Evolutionary conservation across 805 yeast genomes (phyloP).

Genomic region (Candida lessepsii): DNA sequence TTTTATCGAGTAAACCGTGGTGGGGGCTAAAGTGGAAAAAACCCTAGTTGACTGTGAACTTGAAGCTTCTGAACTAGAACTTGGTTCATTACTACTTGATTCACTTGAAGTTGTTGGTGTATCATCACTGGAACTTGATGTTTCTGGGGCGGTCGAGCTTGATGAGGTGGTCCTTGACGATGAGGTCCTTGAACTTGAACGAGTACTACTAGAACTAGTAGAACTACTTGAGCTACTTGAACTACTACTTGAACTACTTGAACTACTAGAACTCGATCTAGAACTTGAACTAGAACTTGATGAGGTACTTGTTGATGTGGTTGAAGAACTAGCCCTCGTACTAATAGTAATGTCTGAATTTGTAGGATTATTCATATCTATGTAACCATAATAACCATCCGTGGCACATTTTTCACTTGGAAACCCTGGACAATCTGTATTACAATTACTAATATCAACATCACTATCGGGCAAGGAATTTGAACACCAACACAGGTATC

Average conservation of each 20-base stretch:
- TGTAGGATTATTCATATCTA: slow-evolving; percentile 22
- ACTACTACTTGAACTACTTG: slow-evolving; percentile 16
- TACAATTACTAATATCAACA: slow-evolving; percentile 33
- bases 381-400: slow-evolving; percentile 53
- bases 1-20: slow-evolving; percentile 13
- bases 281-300: slow-evolving; percentile 23
- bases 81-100: not conserved
- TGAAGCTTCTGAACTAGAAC: not conserved
- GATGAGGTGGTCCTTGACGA: not conserved
- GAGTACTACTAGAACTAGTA: slow-evolving; percentile 15
- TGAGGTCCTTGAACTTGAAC: slow-evolving; percentile 2
- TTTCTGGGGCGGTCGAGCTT: not conserved
- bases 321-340: slow-evolving; percentile 12
- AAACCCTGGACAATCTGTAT: slow-evolving; percentile 45
- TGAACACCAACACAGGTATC: slow-evolving; percentile 62
- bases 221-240: slow-evolving; percentile 11
- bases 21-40: slow-evolving; percentile 2
- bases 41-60: not conserved
- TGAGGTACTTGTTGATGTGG: slow-evolving; percentile 9
- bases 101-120: not conserved
- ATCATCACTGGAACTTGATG: slow-evolving; percentile 1
- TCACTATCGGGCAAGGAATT: slow-evolving; percentile 47
- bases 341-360: slow-evolving; percentile 10
- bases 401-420: slow-evolving; percentile 42
- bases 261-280: slow-evolving; percentile 15